These are phyloP conservation scores for Chalaropsis thielavioides DNA, from an alignment of 2,329 filamentous ascomycete species.

Conservation along the genomic window DNA sequence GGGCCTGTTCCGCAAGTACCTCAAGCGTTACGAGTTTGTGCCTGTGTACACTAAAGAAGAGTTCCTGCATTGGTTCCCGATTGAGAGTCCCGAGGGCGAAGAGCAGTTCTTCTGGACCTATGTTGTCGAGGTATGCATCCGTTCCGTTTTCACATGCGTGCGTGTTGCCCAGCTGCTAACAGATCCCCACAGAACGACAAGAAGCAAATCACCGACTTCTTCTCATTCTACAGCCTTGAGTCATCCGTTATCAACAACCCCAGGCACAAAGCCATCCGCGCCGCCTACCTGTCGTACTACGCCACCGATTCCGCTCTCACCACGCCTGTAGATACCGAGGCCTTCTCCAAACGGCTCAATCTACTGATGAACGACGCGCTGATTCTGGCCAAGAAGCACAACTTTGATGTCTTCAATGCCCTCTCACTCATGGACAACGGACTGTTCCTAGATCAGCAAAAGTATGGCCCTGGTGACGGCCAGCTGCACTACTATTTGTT, in stretches of 20 bases:
- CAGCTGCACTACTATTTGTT: constrained; percentile 95
- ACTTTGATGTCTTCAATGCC: constrained; percentile 95
- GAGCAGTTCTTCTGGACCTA: constrained; percentile 90
- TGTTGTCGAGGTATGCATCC: constrained; percentile 56
- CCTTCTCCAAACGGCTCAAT: constrained; percentile 68
- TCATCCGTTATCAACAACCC: constrained; percentile 76
- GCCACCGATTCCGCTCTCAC: constrained; percentile 65
- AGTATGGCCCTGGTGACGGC: constrained; percentile 88
- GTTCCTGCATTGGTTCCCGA: constrained; percentile 64
- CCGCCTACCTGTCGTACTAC: constrained; percentile 96
- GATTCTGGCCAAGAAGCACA: constrained; percentile 66
- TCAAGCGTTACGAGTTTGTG: constrained; percentile 67
- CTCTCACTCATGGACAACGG: constrained; percentile 87
- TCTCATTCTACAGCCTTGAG: constrained; percentile 92
- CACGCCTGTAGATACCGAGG: constrained; percentile 36
- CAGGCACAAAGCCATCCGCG: constrained; percentile 65
- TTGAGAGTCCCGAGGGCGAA: constrained; percentile 48
- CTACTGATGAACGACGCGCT: constrained; percentile 69
- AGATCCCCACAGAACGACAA: constrained; percentile 34
- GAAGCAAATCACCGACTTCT: constrained; percentile 83
- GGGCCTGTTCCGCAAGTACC: constrained; percentile 60
- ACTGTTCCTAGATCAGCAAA: constrained; percentile 83
- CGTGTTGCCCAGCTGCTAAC: constrained; percentile 3
- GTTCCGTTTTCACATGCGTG: not conserved
- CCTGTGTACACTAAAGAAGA: constrained; percentile 70